Evolutionary conservation across 192 early-diverging fungal genomes (phyloP).

Genomic region (Coemansia sp.): DNA sequence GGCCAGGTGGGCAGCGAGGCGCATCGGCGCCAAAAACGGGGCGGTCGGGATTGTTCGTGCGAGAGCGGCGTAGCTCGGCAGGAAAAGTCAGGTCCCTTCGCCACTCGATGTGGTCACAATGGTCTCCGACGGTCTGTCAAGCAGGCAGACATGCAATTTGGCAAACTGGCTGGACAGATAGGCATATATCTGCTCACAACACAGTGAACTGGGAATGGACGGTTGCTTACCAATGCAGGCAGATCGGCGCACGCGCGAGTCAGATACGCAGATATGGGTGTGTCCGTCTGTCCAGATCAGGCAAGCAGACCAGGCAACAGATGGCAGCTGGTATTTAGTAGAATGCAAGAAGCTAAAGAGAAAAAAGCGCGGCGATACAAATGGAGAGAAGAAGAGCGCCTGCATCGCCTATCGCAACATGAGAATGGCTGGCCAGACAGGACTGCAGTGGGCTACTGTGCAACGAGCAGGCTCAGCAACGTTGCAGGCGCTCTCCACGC

Average conservation of each 20-base stretch:
- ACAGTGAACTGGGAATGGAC: background rate
- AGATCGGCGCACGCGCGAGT: background rate
- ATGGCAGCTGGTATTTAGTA: background rate
- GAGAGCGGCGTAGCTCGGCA: constrained; percentile 5
- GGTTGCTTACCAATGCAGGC: constrained; percentile 3
- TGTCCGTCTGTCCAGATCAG: background rate
- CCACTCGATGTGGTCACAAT: background rate
- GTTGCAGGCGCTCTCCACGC: constrained; percentile 23
- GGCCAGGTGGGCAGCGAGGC: background rate
- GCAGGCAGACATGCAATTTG: background rate
- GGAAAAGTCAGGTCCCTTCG: background rate
- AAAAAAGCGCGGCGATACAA: background rate
- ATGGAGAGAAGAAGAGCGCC: constrained; percentile 1
- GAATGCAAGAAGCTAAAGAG: background rate
- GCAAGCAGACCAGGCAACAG: background rate
- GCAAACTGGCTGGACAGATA: background rate
- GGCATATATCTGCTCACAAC: background rate
- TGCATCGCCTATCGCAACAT: background rate
- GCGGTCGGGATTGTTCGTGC: background rate
- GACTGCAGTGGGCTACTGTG: constrained; percentile 1
- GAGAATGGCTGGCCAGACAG: background rate
- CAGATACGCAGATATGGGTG: background rate
- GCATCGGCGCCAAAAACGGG: constrained; percentile 1
- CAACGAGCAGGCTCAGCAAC: constrained; percentile 7
- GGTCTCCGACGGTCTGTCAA: constrained; percentile 1